Conservation (phyloP, 1,284 basidiomycete species). For the Lentinula novae-zelandiae region DNA sequence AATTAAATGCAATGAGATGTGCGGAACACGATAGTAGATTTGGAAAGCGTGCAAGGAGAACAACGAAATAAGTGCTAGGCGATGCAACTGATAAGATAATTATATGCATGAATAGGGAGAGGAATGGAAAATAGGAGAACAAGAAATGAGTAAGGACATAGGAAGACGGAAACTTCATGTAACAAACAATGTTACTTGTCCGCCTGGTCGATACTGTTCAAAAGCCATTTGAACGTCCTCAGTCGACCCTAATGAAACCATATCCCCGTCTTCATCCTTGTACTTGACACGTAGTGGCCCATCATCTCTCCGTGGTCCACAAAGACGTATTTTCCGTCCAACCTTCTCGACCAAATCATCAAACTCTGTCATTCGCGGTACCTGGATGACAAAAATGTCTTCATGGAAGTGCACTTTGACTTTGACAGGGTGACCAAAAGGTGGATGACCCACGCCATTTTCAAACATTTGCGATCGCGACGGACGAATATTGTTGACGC, state of each 20-base stretch:
- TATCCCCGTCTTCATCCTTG: conserved; percentile 88
- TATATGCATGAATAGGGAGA: conserved; percentile 13
- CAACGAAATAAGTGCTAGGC: conserved; percentile 12
- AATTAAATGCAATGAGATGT: conserved; percentile 8
- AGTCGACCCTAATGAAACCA: conserved; percentile 80
- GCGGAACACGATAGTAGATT: conserved; percentile 6
- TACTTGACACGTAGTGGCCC: conserved; percentile 83
- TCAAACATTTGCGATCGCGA: conserved; percentile 53
- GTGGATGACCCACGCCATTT: conserved; percentile 24
- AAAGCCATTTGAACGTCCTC: conserved; percentile 92
- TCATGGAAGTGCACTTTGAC: conserved; percentile 88
- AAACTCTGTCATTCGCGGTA: conserved; percentile 75
- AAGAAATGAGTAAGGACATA: background rate
- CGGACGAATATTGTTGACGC: conserved; percentile 42
- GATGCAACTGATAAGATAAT: conserved; percentile 12
- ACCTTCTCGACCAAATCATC: conserved; percentile 85
- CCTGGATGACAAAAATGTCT: conserved; percentile 91
- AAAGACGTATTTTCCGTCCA: conserved; percentile 87
- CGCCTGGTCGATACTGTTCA: conserved; percentile 69
- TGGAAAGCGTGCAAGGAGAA: conserved; percentile 9
- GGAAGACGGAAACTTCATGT: conserved; percentile 37
- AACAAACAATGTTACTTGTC: conserved; percentile 74
- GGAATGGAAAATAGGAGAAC: background rate
- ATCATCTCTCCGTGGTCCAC: conserved; percentile 73
- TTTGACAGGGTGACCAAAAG: conserved; percentile 53